phyloP scores from a whole-genome alignment of 805 yeast genomes.

The Metschnikowia drakensbergensis region DNA sequence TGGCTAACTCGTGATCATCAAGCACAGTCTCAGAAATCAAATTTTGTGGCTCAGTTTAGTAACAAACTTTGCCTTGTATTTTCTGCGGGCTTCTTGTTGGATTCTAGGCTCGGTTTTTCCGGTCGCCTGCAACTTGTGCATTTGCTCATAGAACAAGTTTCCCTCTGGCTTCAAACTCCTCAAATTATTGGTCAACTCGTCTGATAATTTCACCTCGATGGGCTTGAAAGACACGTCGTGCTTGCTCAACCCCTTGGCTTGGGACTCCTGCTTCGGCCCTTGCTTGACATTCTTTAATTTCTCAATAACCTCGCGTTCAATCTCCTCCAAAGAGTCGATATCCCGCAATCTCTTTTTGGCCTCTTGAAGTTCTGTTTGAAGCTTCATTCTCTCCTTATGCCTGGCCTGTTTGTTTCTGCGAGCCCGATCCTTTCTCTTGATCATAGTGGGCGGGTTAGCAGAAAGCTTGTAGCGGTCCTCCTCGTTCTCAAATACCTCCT shows the following conservation, averaged over 20 bases:
- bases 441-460: conserved; percentile 62
- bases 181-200: conserved; percentile 82
- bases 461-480: conserved; percentile 50
- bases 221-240: conserved; percentile 39
- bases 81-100: conserved; percentile 60
- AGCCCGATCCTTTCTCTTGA: conserved; percentile 69
- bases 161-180: conserved; percentile 90
- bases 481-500: conserved; percentile 31
- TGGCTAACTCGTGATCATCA: too few species aligned
- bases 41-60: conserved; percentile 95
- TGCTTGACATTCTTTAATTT: conserved; percentile 27
- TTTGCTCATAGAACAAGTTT: conserved; percentile 73
- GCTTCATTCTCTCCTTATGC: conserved; percentile 54
- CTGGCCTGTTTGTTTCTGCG: conserved; percentile 70
- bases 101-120: conserved; percentile 87
- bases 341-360: conserved; percentile 60
- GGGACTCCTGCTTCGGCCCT: conserved; percentile 22
- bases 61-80: conserved; percentile 68
- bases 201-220: conserved; percentile 78
- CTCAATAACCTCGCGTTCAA: conserved; percentile 29
- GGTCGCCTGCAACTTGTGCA: conserved; percentile 73
- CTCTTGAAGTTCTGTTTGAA: conserved; percentile 54
- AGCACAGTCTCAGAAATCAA: conserved; percentile 21
- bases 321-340: conserved; percentile 37
- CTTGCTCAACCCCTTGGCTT: conserved; percentile 34